phyloP scores from a whole-genome alignment of 2,329 filamentous ascomycete species.

The Apiospora pterosperma region DNA sequence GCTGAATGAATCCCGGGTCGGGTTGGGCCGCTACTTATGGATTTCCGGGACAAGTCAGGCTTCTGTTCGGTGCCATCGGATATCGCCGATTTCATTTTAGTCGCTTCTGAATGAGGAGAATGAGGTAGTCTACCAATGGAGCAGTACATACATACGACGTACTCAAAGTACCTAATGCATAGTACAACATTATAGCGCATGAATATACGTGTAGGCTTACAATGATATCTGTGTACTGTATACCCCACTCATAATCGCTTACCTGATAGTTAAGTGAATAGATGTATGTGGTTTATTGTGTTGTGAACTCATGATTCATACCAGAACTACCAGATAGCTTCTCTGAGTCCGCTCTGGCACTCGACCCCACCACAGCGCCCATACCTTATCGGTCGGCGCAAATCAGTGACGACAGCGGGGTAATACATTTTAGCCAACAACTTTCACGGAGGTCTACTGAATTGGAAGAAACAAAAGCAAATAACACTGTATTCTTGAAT shows the following conservation, averaged over 20 bases:
- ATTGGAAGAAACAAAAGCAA: background rate
- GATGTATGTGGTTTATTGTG: too few species aligned
- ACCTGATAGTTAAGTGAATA: too few species aligned
- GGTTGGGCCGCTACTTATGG: background rate
- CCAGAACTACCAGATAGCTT: background rate
- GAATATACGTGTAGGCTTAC: too few species aligned
- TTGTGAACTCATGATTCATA: background rate
- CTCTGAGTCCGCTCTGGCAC: background rate
- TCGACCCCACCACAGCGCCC: background rate
- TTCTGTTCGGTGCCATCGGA: background rate
- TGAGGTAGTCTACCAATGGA: background rate
- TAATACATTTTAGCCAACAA: background rate
- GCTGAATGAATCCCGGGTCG: background rate
- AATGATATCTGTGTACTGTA: too few species aligned
- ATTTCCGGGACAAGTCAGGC: background rate
- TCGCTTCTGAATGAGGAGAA: background rate
- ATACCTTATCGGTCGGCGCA: background rate
- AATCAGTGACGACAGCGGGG: slow-evolving; percentile 6
- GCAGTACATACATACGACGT: too few species aligned
- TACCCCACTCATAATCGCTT: too few species aligned
- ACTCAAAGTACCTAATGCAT: too few species aligned
- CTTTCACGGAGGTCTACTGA: background rate
- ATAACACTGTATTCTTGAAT: background rate
- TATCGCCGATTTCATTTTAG: background rate
- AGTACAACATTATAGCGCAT: too few species aligned